Base-by-base conservation (phyloP, 1,284 basidiomycete genomes). In the Golubevia pallescens region DNA sequence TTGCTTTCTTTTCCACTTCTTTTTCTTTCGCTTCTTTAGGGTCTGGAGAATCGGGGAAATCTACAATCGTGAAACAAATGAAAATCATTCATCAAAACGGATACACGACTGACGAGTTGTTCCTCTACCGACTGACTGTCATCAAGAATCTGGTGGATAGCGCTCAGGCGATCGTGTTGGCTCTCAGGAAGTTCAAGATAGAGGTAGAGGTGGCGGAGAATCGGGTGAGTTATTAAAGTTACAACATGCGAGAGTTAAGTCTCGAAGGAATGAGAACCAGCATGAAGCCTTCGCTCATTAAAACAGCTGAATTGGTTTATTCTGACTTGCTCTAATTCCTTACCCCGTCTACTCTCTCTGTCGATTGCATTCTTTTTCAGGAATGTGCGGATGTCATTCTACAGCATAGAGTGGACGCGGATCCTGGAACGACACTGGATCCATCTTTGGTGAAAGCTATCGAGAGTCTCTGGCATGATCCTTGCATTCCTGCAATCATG, bases 21-120 rank as follows among this genome's bases (percentile, higher is more conserved):
- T 19, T 52, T 28, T 20, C 32, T 63, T 20, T 28, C 24, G 8
- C 32, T 19, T 38, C 48, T 4, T 10, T 53, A 70, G 69, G 81
- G 28, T 91, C 91, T n/a, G 91, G 91, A 77, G 91, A 92, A 88
- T 95, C 93, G 0, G 96, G 95, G 38, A 97, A 97, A 88, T 93
- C 91, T 3, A 98, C 95, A 0, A 94, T 98, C 73, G 94, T 97
- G 58, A 98, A 97, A 87, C 96, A 98, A 87, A 98, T 98, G 95
- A 97, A 97, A 89, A 97, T 98, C 73, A 96, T 98, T 68, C 94
- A 97, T 86, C 94, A 97, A 86, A 92, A 93, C 77, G 96, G 96
- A 6, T 98, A 95, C 87, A 90, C 91, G 0, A 86, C 87, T 21
- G 90, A 93, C 1, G 95, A 98, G 86, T 89, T 95, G 52, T 87